Conservation (phyloP, 2,329 filamentous ascomycete genomes). For the Biscogniauxia sp. region DNA sequence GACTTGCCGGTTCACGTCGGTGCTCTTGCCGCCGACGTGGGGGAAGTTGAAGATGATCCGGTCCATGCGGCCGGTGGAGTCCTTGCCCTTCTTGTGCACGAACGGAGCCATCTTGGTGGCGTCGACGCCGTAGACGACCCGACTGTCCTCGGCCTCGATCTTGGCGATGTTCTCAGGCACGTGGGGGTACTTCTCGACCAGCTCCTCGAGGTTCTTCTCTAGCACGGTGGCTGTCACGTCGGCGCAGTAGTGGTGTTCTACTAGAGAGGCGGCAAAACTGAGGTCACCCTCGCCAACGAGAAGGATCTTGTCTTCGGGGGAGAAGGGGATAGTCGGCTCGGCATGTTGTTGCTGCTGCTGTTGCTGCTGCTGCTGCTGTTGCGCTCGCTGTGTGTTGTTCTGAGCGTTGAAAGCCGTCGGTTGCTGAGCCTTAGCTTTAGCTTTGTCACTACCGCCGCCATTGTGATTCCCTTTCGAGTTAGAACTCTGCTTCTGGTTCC, state of each 20-base stretch:
- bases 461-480: neutral
- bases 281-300: slow-evolving; percentile 80
- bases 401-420: neutral
- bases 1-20: slow-evolving; percentile 91
- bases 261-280: slow-evolving; percentile 69
- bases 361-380: slow-evolving; percentile 27
- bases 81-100: slow-evolving; percentile 37
- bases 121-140: slow-evolving; percentile 63
- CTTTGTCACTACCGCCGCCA: neutral
- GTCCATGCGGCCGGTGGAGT: slow-evolving; percentile 54
- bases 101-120: slow-evolving; percentile 62
- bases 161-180: slow-evolving; percentile 56
- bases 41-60: slow-evolving; percentile 95
- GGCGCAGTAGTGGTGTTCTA: slow-evolving; percentile 63
- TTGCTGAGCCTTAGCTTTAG: neutral
- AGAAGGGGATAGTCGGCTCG: slow-evolving; percentile 65
- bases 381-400: neutral
- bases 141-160: slow-evolving; percentile 44
- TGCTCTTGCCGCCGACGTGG: slow-evolving; percentile 88
- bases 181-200: slow-evolving; percentile 74
- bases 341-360: slow-evolving; percentile 27
- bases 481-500: slow-evolving; percentile 12
- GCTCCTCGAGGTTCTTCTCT: slow-evolving; percentile 54
- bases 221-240: slow-evolving; percentile 68
- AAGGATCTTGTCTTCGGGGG: slow-evolving; percentile 64